Conservation (phyloP, 805 yeast genomes). For the Lipomyces spencermartinsiae region DNA sequence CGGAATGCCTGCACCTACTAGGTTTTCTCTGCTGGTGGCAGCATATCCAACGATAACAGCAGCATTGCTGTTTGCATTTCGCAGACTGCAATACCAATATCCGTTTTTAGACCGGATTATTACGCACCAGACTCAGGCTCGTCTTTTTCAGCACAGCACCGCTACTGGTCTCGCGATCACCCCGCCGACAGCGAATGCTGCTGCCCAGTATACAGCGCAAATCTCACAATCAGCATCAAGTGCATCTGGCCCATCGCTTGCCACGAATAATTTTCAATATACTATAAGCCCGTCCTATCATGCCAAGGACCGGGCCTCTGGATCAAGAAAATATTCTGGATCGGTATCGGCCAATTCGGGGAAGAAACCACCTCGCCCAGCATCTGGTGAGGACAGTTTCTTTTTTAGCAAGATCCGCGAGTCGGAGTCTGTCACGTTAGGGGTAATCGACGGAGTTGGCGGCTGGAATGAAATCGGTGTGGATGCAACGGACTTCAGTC, state of each 20-base stretch:
- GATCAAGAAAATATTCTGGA: conserved; percentile 6
- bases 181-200: conserved; percentile 21
- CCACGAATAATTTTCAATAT: conserved; percentile 21
- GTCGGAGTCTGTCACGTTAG: conserved; percentile 40
- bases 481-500: conserved; percentile 85
- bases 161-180: conserved; percentile 12
- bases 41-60: conserved; percentile 39
- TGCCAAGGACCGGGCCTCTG: conserved; percentile 24
- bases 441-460: conserved; percentile 88
- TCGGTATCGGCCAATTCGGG: neutral
- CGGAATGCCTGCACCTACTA: conserved; percentile 31
- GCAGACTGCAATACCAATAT: conserved; percentile 30
- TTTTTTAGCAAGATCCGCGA: conserved; percentile 34
- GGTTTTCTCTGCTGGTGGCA: conserved; percentile 33
- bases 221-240: conserved; percentile 8
- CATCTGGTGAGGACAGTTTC: conserved; percentile 41
- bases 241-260: conserved; percentile 2
- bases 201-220: conserved; percentile 14
- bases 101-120: conserved; percentile 34
- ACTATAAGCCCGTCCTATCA: conserved; percentile 28
- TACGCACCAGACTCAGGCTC: conserved; percentile 19
- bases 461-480: conserved; percentile 95
- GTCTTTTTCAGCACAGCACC: conserved; percentile 21
- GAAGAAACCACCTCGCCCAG: conserved; percentile 20
- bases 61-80: conserved; percentile 34